A percentile compares a stretch with the other conserved stretches of the same genome.
Evolutionary conservation across 805 yeast species (phyloP).

Genomic region (Saccharomycopsis sp.): DNA sequence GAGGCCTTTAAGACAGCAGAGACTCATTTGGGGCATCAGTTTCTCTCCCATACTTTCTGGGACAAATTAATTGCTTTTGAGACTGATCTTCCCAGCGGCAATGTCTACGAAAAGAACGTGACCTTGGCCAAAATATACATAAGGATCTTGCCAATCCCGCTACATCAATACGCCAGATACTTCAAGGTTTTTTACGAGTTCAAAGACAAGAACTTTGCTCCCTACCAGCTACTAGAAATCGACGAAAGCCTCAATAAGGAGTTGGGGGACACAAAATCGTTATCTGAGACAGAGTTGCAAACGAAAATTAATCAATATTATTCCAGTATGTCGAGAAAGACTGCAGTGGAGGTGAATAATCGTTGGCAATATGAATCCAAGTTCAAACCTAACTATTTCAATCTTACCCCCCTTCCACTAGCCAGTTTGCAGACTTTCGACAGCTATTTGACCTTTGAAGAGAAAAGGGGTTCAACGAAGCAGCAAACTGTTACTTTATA

Average conservation of each 20-base stretch:
- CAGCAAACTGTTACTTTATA: slow-evolving; percentile 43
- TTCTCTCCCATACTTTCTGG: slow-evolving; percentile 78
- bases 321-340: slow-evolving; percentile 35
- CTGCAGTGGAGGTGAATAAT: slow-evolving; percentile 46
- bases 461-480: slow-evolving; percentile 22
- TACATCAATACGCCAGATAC: slow-evolving; percentile 82
- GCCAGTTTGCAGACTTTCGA: slow-evolving; percentile 52
- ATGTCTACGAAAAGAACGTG: slow-evolving; percentile 28
- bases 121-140: slow-evolving; percentile 38
- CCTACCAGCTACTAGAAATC: slow-evolving; percentile 17
- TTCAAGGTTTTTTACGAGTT: slow-evolving; percentile 39
- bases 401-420: slow-evolving; percentile 37
- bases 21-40: slow-evolving; percentile 56
- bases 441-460: slow-evolving; percentile 46
- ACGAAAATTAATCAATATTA: slow-evolving; percentile 39
- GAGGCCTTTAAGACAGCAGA: slow-evolving; percentile 44
- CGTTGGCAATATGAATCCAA: slow-evolving; percentile 71
- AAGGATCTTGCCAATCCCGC: slow-evolving; percentile 50
- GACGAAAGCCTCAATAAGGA: slow-evolving; percentile 25
- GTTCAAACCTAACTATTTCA: slow-evolving; percentile 52
- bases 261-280: slow-evolving; percentile 25
- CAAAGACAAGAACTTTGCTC: slow-evolving; percentile 20
- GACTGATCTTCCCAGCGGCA: slow-evolving; percentile 26
- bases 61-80: slow-evolving; percentile 66
- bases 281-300: slow-evolving; percentile 34